Base-by-base conservation (phyloP, 2,329 filamentous ascomycete genomes). In the Cercospora sojina region DNA sequence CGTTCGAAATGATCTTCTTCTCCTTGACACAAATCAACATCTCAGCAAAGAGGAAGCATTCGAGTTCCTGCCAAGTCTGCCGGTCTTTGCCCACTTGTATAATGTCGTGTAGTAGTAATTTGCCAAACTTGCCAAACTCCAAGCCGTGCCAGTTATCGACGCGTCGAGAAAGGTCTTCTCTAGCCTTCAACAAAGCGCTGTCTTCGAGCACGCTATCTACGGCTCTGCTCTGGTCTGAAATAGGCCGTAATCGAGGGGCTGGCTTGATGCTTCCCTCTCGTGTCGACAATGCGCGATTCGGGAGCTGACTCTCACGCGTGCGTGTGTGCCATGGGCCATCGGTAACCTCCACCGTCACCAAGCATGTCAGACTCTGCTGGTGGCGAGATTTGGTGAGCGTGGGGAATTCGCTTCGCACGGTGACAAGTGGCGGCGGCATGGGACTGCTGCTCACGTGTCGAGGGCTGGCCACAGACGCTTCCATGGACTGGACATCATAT, bases 1-100 rank as follows among this genome's bases (percentile, higher is more conserved):
- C 77, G 56, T 78, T 74, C 43, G 83, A 72, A 9, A 83, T 77
- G 8, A 84, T 79, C 81, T 93, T 97, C 86, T 97, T 98, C 80
- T 98, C 95, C 80, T 98, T 99, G 68, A 99, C 93, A 76, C 95
- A 99, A 71, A 99, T 99, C 74, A 99, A 90, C 95, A 99, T 99
- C 81, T 99, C 95, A 4, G 91, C 92, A 76, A 99, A 99, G 31
- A 99, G 85, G 78, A 92, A 99, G 79, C 95, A 99, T 78, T 99
- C 93, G 64, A 99, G 82, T 78, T 98, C 95, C 82, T 99, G 95
- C 95, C 95, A 99, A 6, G 93, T 93, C 70, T 94, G 86, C 72
- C 93, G 93, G 79, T 99, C 95, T 80, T 99, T 99, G 73, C 95
- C 95, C 23, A 99, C 95, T 62, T 92, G 89, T 65, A 99, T 87